phyloP scores from a whole-genome alignment of 306 rosid genomes.

The Quercus glauca region DNA sequence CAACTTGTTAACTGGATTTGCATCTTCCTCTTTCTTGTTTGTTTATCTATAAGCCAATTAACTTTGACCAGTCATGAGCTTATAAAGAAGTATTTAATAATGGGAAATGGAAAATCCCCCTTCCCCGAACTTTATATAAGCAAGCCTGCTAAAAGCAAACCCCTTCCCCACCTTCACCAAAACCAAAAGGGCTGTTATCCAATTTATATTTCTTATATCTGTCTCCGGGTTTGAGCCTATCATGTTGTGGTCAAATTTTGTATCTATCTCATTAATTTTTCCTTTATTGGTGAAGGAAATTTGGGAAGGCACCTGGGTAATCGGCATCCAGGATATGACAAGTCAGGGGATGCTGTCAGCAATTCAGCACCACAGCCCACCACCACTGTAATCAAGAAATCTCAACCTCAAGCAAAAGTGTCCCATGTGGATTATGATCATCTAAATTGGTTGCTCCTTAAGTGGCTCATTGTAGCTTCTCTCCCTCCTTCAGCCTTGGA shows the following conservation, averaged over 20 bases:
- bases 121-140: too few species aligned
- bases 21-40: not conserved
- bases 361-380: slow-evolving; percentile 46
- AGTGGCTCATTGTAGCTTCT: slow-evolving; percentile 83
- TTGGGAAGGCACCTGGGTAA: slow-evolving; percentile 89
- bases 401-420: slow-evolving; percentile 63
- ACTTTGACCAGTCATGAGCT: not conserved
- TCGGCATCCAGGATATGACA: slow-evolving; percentile 95
- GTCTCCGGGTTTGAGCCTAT: not conserved
- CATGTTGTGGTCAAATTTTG: not conserved
- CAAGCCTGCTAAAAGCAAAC: not conserved
- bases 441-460: slow-evolving; percentile 86
- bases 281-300: slow-evolving; percentile 60
- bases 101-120: not conserved
- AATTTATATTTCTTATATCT: not conserved
- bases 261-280: slow-evolving; percentile 18
- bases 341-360: slow-evolving; percentile 57
- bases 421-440: slow-evolving; percentile 78
- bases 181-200: not conserved
- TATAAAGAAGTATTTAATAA: not conserved
- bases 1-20: not conserved
- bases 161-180: not conserved
- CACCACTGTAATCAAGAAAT: slow-evolving; percentile 47
- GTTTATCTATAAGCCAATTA: slow-evolving; percentile 1
- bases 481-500: slow-evolving; percentile 86